Base-by-base conservation (phyloP, 2,329 filamentous ascomycete species). In the Colletotrichum liriopes region DNA sequence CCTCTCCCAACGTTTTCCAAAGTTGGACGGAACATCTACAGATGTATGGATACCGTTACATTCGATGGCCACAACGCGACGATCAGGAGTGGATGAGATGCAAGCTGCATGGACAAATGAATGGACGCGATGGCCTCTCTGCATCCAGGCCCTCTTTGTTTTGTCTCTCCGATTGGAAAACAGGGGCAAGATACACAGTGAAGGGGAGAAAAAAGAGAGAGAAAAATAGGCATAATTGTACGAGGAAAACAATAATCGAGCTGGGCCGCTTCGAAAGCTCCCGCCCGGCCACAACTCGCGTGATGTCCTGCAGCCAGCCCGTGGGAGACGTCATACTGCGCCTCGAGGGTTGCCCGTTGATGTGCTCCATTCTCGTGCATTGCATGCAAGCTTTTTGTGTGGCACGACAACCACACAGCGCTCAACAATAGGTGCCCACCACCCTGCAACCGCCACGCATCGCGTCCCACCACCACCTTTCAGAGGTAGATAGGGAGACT, bases 331-430 rank as follows among this genome's bases (percentile, higher is more conserved):
- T 72, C 65, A 72, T 51, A 39, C 62, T 55, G 65, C 65, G 52
- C 65, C 54, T 69, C 59, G 59, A 69, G 59, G 69, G 41, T 16
- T 69, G 69, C 45, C 45, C 69, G 59, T 58, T 51, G 54, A 69
- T 41, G 65, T 54, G 47, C 65, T 61, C 69, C 69, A 60, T 72
- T 72, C 29, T 61, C 52, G 54, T 72, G 69, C 69, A 72, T 72
- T 60, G 58, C 59, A 72, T 69, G 65, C 65, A 64, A 55, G 65
- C 51, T 52, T 71, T 67, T 54, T 43, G 37, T 35, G 49, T 39
- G 23, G 61, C 61, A 54, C 29, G 23, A 41, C 37, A 43, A 63
- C 47, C 32, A 23, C 32, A 62, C 59, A 39, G 18, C 59, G 18
- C n/a, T 56, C 43, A 61, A 49, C 29, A 26, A 32, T 14, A 64